Percentiles rank a stretch among this genome's conserved stretches.
phyloP scores from a whole-genome alignment of 768 basidiomycete genomes.

The Arthromyces matolae region DNA sequence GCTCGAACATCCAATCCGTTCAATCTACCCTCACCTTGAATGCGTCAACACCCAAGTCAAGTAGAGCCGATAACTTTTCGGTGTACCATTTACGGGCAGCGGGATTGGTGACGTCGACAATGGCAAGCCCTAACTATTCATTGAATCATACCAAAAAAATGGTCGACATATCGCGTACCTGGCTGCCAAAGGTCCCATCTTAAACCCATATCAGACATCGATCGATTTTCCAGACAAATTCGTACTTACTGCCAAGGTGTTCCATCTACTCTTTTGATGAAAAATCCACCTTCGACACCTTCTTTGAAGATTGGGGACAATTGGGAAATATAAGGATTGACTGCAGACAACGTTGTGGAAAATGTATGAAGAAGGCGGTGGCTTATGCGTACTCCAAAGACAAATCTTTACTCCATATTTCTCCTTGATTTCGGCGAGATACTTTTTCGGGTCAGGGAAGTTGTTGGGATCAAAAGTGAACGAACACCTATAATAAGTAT shows the following conservation, averaged over 20 bases:
- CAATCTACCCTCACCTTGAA: constrained; percentile 47
- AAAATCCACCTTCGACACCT: constrained; percentile 61
- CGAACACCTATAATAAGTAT: constrained; percentile 48
- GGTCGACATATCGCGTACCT: constrained; percentile 17
- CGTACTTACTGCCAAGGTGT: constrained; percentile 68
- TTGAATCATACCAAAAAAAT: no score
- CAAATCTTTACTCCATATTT: constrained; percentile 70
- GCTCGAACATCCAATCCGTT: neutral
- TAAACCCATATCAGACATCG: constrained; percentile 2
- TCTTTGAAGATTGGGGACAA: constrained; percentile 67
- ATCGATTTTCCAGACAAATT: constrained; percentile 12
- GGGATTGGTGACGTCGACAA: constrained; percentile 60
- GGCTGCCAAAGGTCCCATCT: constrained; percentile 68
- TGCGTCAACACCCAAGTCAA: constrained; percentile 53
- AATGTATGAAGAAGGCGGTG: neutral
- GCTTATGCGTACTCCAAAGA: constrained; percentile 50
- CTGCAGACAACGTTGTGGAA: constrained; percentile 25
- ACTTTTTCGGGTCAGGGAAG: constrained; percentile 69
- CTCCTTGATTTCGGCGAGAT: constrained; percentile 55
- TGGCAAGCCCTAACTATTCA: constrained; percentile 39
- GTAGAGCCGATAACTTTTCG: constrained; percentile 42
- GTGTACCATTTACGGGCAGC: constrained; percentile 54
- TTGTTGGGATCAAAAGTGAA: constrained; percentile 76
- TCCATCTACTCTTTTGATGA: constrained; percentile 66
- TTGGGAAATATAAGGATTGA: constrained; percentile 76